These are phyloP conservation scores for Ustilaginoidea virens DNA, from an alignment of 2,329 filamentous ascomycete genomes.

Conservation along the genomic window DNA sequence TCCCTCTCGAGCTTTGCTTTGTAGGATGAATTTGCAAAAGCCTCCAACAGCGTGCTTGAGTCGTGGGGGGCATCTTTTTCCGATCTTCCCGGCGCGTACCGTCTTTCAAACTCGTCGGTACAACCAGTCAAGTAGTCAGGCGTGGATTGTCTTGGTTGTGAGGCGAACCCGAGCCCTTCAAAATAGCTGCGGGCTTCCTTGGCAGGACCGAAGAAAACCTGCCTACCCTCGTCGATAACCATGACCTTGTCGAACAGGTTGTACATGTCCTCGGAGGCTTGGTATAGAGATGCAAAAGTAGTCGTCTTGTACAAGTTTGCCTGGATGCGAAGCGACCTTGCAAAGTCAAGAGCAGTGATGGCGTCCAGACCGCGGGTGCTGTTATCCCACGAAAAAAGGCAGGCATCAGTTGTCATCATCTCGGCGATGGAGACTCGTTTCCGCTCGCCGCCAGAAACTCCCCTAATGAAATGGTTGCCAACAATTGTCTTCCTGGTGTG, in stretches of 20 bases:
- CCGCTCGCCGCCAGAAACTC: slow-evolving; percentile 64
- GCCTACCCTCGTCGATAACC: slow-evolving; percentile 59
- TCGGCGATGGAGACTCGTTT: slow-evolving; percentile 74
- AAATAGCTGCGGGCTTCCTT: slow-evolving; percentile 58
- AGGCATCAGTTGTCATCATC: slow-evolving; percentile 62
- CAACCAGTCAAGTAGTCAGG: slow-evolving; percentile 72
- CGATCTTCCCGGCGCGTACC: slow-evolving; percentile 54
- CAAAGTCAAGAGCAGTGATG: slow-evolving; percentile 51
- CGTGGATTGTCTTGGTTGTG: slow-evolving; percentile 63
- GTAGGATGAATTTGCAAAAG: slow-evolving; percentile 52
- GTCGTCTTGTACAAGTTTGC: slow-evolving; percentile 74
- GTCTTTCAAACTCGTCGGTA: slow-evolving; percentile 71
- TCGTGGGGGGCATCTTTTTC: slow-evolving; percentile 51
- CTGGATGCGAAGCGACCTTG: slow-evolving; percentile 58
- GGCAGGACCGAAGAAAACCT: slow-evolving; percentile 61
- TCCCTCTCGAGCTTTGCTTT: slow-evolving; percentile 43
- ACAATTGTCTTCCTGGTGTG: slow-evolving; percentile 77
- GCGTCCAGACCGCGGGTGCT: slow-evolving; percentile 54
- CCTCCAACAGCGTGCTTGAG: slow-evolving; percentile 49
- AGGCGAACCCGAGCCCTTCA: slow-evolving; percentile 58
- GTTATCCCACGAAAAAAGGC: slow-evolving; percentile 63
- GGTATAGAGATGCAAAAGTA: slow-evolving; percentile 76
- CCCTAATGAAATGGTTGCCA: slow-evolving; percentile 66
- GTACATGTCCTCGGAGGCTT: slow-evolving; percentile 72
- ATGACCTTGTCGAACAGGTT: slow-evolving; percentile 70